Evolutionary conservation across 352 stramenopile genomes (phyloP).

Genomic region (Pythium plurisporium): DNA sequence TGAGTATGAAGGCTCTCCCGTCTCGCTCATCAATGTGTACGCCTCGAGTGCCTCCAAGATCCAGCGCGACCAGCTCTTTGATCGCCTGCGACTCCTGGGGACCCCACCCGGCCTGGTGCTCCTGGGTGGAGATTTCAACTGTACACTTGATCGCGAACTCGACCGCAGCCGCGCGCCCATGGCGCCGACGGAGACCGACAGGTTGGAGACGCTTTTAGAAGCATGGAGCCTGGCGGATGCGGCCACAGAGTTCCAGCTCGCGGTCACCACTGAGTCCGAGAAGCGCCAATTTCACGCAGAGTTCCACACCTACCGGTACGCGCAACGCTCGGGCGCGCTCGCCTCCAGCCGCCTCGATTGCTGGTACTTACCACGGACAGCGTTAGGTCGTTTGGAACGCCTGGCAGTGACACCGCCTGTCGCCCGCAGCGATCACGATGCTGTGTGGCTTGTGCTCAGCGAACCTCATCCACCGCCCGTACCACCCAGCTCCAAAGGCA

Average conservation of each 20-base stretch:
- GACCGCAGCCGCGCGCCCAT: not conserved
- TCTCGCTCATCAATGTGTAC: not conserved
- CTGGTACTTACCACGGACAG: not conserved
- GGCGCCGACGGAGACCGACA: not conserved
- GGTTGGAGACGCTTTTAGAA: not conserved
- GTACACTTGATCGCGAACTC: not conserved
- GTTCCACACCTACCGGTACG: not conserved
- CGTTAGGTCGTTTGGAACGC: not conserved
- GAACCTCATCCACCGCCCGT: not conserved
- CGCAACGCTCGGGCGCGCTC: not conserved
- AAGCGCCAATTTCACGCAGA: not conserved
- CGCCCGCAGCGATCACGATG: not conserved
- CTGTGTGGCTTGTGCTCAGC: not conserved
- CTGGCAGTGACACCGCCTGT: not conserved
- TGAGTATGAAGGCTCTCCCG: not conserved
- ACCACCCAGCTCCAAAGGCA: too few species aligned
- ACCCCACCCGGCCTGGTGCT: not conserved
- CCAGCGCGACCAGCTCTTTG: not conserved
- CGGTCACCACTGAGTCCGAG: not conserved
- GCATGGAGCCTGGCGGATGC: not conserved
- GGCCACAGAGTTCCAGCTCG: not conserved
- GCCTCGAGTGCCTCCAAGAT: not conserved
- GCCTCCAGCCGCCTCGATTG: not conserved
- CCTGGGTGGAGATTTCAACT: slow-evolving; percentile 5
- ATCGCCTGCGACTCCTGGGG: not conserved